Conservation (phyloP, 192 early-diverging fungal species). For the Phlyctochytrium bullatum region DNA sequence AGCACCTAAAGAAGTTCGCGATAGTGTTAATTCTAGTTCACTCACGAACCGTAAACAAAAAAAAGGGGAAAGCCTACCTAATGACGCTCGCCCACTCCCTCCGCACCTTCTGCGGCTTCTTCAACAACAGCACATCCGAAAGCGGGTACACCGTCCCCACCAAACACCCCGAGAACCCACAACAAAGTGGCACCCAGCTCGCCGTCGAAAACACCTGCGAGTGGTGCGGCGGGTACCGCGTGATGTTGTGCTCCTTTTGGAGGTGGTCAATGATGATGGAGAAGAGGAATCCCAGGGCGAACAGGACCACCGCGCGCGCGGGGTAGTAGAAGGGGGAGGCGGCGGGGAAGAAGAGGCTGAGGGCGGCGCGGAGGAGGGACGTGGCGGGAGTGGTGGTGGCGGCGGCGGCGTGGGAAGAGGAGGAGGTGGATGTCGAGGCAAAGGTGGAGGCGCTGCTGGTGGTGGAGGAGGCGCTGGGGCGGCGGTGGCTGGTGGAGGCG, state of each 20-base stretch:
- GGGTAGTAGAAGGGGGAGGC: slow-evolving; percentile 2
- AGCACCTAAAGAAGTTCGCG: slow-evolving; percentile 34
- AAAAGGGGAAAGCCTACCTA: slow-evolving; percentile 36
- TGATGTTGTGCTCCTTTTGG: slow-evolving; percentile 58
- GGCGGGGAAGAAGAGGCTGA: background rate
- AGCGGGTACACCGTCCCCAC: slow-evolving; percentile 62
- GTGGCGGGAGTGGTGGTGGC: background rate
- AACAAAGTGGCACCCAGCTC: slow-evolving; percentile 61
- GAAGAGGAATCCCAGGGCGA: slow-evolving; percentile 59
- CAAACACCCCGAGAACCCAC: slow-evolving; percentile 55
- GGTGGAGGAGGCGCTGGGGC: too few relatives aligned
- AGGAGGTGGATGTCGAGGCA: background rate
- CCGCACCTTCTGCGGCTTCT: slow-evolving; percentile 34
- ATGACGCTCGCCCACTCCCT: slow-evolving; percentile 57
- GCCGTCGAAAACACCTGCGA: slow-evolving; percentile 51
- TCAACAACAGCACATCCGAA: slow-evolving; percentile 45
- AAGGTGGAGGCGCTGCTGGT: background rate
- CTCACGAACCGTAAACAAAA: slow-evolving; percentile 14
- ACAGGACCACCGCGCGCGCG: slow-evolving; percentile 52
- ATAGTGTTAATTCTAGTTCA: too few relatives aligned
- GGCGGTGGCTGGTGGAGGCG: too few relatives aligned
- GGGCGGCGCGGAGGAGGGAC: background rate
- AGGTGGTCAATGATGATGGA: slow-evolving; percentile 63
- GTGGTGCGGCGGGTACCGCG: slow-evolving; percentile 42
- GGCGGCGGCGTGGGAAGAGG: background rate